Evolutionary conservation across 75 land plant genomes (phyloP).

Genomic region (Pseudotsuga menziesii): DNA sequence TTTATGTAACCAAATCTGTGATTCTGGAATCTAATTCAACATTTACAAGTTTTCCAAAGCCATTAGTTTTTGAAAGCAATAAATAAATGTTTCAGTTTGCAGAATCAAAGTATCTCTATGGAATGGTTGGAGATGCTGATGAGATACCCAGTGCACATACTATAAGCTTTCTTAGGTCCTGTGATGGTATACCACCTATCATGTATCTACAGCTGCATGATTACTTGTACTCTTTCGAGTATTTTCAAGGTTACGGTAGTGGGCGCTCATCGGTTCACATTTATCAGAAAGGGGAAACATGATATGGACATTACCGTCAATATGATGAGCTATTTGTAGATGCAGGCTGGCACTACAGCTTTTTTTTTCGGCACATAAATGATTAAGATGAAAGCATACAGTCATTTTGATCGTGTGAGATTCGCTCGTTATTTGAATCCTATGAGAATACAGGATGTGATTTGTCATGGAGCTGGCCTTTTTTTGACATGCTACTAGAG

Average conservation of each 20-base stretch:
- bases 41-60: conserved; percentile 67
- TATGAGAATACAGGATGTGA: too few species aligned
- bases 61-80: conserved; percentile 46
- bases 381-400: too few species aligned
- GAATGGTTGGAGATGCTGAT: conserved; percentile 60
- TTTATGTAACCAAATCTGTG: conserved; percentile 67
- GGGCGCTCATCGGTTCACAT: conserved; percentile 60
- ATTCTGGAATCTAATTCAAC: conserved; percentile 84
- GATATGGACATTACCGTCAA: conserved; percentile 55
- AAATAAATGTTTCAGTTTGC: conserved; percentile 50
- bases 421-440: too few species aligned
- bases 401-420: too few species aligned
- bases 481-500: too few species aligned
- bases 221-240: conserved; percentile 79
- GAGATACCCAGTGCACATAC: conserved; percentile 64
- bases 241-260: conserved; percentile 53
- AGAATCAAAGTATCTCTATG: conserved; percentile 55
- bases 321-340: conserved; percentile 52
- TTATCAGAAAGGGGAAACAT: conserved; percentile 37
- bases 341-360: conserved; percentile 70
- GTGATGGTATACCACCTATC: conserved; percentile 61
- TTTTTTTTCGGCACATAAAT: too few species aligned
- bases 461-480: too few species aligned
- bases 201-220: conserved; percentile 66
- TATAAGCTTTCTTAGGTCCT: conserved; percentile 46